Base-by-base conservation (phyloP, 345 rosid species). In the Cardamine resedifolia region DNA sequence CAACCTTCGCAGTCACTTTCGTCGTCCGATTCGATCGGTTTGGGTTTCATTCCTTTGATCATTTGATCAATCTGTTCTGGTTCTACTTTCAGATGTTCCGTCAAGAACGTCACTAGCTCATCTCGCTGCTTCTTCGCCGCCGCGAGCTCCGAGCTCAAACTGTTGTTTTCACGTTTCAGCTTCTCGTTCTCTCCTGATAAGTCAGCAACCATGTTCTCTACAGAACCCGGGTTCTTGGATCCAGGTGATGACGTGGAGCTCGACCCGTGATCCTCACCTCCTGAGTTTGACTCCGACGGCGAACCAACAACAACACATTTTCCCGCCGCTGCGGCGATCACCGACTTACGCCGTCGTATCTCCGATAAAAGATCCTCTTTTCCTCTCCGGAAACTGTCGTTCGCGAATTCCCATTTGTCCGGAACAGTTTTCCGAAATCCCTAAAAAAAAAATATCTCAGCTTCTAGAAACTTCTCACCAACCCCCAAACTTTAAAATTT, bases 401-500 rank as follows among this genome's bases (percentile, higher is more conserved):
- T 90, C 11, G 88, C 87, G 34, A 90, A 90, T 51, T 90, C 96
- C 96, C 96, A 88, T 83, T 90, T 90, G 62, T 90, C 96, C 14
- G 93, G 88, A 57, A 88, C 96, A 36, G 83, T 79, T 78, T 88
- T 90, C 10, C 90, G 81, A 45, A 90, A 90, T 19, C 96, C 96
- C 96, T 90, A 47, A 5, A 28, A n/a, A 5, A 24, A 68, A 14
- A 26, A 41, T 20, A 41, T 27, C 36, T 44, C 26, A 10, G 57
- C 49, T 66, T 47, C 66, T 67, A 71, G 59, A 58, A 53, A 10
- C 23, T 43, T 61, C 12, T 50, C 68, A 67, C 57, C 64, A 60
- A 66, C 27, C 44, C 58, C 71, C 10, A 53, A 57, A 38, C 4
- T 10, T 20, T 12, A 5, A 38, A 26, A 65, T 4, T 23, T 18